phyloP scores from a whole-genome alignment of 2,329 filamentous ascomycete species.

The Cladosporium sp. region DNA sequence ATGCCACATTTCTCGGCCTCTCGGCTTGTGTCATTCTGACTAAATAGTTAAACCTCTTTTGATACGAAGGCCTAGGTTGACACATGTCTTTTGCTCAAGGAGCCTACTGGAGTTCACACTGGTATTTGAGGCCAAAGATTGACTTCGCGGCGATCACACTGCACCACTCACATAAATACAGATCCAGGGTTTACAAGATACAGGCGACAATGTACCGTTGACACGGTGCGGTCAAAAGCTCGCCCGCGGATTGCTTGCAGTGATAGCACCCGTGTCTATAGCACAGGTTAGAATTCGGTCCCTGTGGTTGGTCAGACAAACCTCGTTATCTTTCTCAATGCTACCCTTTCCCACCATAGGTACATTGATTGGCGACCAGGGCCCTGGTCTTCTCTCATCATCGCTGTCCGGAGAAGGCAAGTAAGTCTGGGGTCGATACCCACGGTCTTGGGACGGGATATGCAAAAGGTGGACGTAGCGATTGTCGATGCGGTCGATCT shows the following conservation, averaged over 20 bases:
- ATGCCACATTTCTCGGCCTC: constrained; percentile 7
- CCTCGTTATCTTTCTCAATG: constrained; percentile 7
- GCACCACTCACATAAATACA: neutral
- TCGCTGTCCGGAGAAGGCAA: neutral
- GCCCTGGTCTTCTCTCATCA: neutral
- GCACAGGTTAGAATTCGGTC: neutral
- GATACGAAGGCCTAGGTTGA: neutral
- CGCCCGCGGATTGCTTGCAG: neutral
- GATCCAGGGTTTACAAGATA: neutral
- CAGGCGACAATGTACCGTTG: neutral
- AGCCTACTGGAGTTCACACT: neutral
- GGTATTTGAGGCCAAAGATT: neutral
- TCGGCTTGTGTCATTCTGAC: neutral
- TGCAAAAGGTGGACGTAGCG: neutral
- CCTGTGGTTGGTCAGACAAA: constrained; percentile 11
- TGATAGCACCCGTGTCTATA: neutral
- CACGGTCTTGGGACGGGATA: constrained; percentile 1
- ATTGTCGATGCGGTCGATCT: constrained; percentile 1
- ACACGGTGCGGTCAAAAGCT: neutral
- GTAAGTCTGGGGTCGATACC: neutral
- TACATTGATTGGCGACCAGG: neutral
- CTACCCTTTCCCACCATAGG: neutral
- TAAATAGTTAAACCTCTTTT: no score
- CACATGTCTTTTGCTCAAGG: neutral
- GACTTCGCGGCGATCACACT: neutral